Evolutionary conservation across 768 basidiomycete genomes (phyloP).

Genomic region (Naganishia antarctica): DNA sequence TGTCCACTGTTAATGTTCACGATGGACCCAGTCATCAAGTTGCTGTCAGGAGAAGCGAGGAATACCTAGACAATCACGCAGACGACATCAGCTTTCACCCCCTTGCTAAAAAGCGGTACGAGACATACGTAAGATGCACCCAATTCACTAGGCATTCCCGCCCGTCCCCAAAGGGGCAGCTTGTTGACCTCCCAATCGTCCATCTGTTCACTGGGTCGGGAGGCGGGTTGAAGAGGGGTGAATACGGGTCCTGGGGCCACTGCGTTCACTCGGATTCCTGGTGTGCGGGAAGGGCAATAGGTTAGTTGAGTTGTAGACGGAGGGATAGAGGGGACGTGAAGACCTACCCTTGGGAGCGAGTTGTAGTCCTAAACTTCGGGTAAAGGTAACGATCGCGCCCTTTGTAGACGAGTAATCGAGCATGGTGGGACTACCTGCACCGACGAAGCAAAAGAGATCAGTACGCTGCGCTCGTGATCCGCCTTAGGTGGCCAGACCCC

Average conservation of each 20-base stretch:
- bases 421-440: constrained; percentile 45
- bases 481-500: no score
- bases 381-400: constrained; percentile 60
- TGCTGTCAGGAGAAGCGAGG: constrained; percentile 45
- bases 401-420: constrained; percentile 61
- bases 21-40: constrained; percentile 37
- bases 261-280: constrained; percentile 57
- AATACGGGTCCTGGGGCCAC: constrained; percentile 49
- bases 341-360: constrained; percentile 53
- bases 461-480: no score
- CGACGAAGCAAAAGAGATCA: background rate
- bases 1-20: constrained; percentile 45
- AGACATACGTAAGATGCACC: constrained; percentile 31
- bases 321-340: background rate
- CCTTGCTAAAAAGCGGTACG: no score
- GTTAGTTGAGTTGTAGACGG: background rate
- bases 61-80: constrained; percentile 39
- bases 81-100: background rate
- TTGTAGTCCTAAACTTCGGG: constrained; percentile 57
- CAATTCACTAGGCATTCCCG: constrained; percentile 58
- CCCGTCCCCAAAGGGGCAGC: constrained; percentile 55
- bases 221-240: constrained; percentile 60
- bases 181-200: constrained; percentile 55
- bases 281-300: background rate
- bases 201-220: constrained; percentile 58